phyloP scores from a whole-genome alignment of 2,329 filamentous ascomycete species.

The Blastomyces silverae region DNA sequence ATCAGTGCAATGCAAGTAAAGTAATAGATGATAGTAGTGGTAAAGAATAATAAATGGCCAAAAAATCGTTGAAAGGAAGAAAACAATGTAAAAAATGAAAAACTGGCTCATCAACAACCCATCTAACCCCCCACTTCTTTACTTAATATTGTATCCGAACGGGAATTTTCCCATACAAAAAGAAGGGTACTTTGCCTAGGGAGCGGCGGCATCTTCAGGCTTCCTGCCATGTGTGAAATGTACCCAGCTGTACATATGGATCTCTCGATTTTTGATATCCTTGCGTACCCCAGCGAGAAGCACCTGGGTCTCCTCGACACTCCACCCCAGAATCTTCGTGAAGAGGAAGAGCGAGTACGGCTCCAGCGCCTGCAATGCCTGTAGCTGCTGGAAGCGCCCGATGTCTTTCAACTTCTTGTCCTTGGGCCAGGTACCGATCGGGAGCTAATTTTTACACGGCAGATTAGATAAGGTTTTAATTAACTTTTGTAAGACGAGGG shows the following conservation, averaged over 20 bases:
- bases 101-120: no score
- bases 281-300: slow-evolving; percentile 30
- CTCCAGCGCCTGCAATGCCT: slow-evolving; percentile 25
- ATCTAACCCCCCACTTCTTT: no score
- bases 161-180: no score
- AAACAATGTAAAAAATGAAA: no score
- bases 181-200: no score
- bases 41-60: no score
- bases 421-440: slow-evolving; percentile 36
- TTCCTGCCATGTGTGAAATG: slow-evolving; percentile 10
- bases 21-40: no score
- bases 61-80: no score
- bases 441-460: slow-evolving; percentile 21
- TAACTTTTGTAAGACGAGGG: not conserved
- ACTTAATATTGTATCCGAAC: no score
- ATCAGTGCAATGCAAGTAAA: no score
- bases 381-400: slow-evolving; percentile 30
- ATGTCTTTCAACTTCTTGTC: slow-evolving; percentile 46
- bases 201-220: not conserved
- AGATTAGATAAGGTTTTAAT: not conserved
- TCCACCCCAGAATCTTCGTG: slow-evolving; percentile 29
- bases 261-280: slow-evolving; percentile 28
- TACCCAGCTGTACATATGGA: slow-evolving; percentile 27
- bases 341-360: slow-evolving; percentile 27
- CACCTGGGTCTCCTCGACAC: slow-evolving; percentile 29